phyloP scores from a whole-genome alignment of 768 basidiomycete genomes.

The Suillus weaverae region DNA sequence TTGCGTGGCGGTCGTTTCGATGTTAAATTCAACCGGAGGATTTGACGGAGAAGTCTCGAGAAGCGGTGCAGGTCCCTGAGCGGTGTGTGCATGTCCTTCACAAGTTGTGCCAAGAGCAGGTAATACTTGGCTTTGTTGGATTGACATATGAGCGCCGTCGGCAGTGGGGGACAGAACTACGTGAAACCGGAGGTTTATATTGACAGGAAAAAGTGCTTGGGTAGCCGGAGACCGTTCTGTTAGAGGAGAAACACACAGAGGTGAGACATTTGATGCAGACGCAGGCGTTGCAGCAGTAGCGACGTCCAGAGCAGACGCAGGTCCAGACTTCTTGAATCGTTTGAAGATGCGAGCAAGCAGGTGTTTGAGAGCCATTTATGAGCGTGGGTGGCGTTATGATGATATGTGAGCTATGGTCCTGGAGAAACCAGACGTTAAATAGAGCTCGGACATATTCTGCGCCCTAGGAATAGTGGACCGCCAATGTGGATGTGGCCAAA shows the following conservation, averaged over 20 bases:
- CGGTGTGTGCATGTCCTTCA: not conserved
- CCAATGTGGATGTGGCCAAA: not conserved
- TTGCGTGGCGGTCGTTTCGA: not conserved
- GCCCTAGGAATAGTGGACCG: not conserved
- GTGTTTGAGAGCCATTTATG: not conserved
- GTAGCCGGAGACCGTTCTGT: not conserved
- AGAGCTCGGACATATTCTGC: not conserved
- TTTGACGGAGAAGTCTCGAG: not conserved
- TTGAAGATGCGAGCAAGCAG: constrained; percentile 2
- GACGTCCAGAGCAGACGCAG: not conserved
- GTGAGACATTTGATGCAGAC: not conserved
- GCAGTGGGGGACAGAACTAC: not conserved
- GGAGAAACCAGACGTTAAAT: not conserved
- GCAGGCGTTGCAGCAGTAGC: not conserved
- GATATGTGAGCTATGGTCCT: not conserved
- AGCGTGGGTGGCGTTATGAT: not conserved
- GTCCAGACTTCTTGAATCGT: not conserved
- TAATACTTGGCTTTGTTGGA: not conserved
- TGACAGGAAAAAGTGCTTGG: not conserved
- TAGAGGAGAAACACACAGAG: not conserved
- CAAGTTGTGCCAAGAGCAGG: not conserved
- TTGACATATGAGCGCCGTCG: not conserved
- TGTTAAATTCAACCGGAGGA: not conserved
- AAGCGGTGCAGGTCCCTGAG: not conserved
- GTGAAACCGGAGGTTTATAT: not conserved